Evolutionary conservation across 768 basidiomycete genomes (phyloP).

Genomic region (Exidia glandulosa): DNA sequence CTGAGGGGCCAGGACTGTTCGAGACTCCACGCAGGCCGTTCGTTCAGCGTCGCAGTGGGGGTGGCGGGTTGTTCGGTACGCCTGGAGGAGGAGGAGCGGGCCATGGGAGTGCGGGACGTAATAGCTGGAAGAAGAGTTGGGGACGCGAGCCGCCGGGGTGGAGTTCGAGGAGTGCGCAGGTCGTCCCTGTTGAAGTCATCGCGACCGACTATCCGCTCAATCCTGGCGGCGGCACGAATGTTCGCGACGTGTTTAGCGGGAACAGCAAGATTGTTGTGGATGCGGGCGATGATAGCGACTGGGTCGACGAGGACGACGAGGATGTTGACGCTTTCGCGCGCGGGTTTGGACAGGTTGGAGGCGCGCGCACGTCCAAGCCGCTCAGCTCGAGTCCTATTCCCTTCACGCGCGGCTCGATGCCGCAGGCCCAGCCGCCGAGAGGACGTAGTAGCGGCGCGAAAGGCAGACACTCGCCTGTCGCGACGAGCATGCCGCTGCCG

Average conservation of each 20-base stretch:
- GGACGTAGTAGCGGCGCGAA: conserved; percentile 4
- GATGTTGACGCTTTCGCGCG: conserved; percentile 51
- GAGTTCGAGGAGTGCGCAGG: conserved; percentile 47
- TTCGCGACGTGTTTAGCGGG: conserved; percentile 78
- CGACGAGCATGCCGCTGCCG: conserved; percentile 50
- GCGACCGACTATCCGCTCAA: conserved; percentile 43
- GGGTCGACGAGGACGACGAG: conserved; percentile 84
- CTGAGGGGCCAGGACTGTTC: background rate
- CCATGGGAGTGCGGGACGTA: background rate
- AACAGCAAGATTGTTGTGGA: conserved; percentile 34
- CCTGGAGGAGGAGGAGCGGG: background rate
- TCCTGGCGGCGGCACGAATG: conserved; percentile 20
- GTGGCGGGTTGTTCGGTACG: background rate
- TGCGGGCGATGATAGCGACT: conserved; percentile 62
- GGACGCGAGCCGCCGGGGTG: conserved; percentile 79
- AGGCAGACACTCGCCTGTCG: conserved; percentile 44
- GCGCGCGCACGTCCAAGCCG: conserved; percentile 11
- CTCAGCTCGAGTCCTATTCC: conserved; percentile 6
- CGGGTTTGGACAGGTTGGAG: conserved; percentile 57
- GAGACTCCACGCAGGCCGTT: background rate
- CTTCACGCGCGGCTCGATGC: conserved; percentile 10
- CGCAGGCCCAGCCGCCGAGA: conserved; percentile 35
- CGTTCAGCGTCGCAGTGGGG: background rate
- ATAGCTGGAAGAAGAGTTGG: conserved; percentile 84
- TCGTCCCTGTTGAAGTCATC: conserved; percentile 66